A percentile compares a stretch with the other conserved stretches of the same genome.
phyloP scores from a whole-genome alignment of 2,329 filamentous ascomycete genomes.

The Neodidymelliopsis sp. region DNA sequence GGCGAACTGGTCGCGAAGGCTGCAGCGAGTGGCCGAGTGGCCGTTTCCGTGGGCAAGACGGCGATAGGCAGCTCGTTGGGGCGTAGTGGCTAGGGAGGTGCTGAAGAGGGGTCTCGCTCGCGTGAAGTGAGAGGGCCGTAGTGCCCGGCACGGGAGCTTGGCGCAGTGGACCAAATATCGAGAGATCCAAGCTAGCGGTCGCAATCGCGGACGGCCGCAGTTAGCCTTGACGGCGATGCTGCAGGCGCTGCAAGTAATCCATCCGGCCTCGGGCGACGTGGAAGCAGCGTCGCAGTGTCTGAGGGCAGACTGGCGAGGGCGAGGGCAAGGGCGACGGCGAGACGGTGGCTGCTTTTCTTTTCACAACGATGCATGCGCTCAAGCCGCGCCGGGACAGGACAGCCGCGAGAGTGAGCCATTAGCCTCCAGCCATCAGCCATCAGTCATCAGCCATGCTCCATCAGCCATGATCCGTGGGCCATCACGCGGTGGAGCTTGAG shows the following conservation, averaged over 20 bases:
- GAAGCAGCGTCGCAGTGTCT: no score
- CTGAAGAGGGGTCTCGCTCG: slow-evolving; percentile 21
- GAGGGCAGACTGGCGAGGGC: no score
- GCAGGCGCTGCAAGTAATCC: slow-evolving; percentile 12
- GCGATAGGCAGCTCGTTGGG: slow-evolving; percentile 32
- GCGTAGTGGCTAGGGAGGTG: slow-evolving; percentile 15
- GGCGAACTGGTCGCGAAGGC: slow-evolving; percentile 12
- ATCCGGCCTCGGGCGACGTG: slow-evolving; percentile 12
- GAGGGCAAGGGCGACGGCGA: no score
- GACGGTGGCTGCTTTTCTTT: no score
- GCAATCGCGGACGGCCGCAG: slow-evolving; percentile 39
- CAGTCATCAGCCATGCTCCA: no score
- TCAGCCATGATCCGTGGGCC: slow-evolving; percentile 16
- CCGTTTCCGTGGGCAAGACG: slow-evolving; percentile 31
- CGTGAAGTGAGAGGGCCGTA: no score
- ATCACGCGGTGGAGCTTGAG: slow-evolving; percentile 23
- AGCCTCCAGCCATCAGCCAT: no score
- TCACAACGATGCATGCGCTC: slow-evolving; percentile 10
- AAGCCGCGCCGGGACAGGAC: no score
- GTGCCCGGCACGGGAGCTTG: slow-evolving; percentile 21
- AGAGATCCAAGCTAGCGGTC: slow-evolving; percentile 34
- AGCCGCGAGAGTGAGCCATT: no score
- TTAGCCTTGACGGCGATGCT: slow-evolving; percentile 23
- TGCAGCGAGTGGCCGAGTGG: slow-evolving; percentile 18
- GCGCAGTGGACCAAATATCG: slow-evolving; percentile 27